These are phyloP conservation scores for Malus sylvestris DNA, from an alignment of 306 rosid species.

Conservation along the genomic window DNA sequence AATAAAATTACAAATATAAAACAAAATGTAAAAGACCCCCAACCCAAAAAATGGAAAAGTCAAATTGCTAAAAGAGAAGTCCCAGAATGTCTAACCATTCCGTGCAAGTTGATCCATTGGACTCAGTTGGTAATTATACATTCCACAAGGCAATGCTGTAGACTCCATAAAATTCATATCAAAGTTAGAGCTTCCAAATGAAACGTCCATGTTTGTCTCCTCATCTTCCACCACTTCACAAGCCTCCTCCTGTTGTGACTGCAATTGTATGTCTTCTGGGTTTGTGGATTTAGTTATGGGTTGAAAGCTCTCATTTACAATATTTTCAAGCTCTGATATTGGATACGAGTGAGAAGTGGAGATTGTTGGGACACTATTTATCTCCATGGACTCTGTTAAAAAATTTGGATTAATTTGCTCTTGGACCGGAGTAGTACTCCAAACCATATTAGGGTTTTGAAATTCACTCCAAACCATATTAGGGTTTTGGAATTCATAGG, in stretches of 20 bases:
- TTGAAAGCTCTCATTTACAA: not conserved
- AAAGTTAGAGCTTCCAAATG: conserved; percentile 17
- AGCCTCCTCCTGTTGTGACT: conserved; percentile 1
- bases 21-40: not conserved
- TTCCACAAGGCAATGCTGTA: conserved; percentile 10
- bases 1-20: not conserved
- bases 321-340: conserved; percentile 6
- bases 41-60: not conserved
- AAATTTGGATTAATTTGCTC: not conserved
- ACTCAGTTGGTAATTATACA: conserved; percentile 15
- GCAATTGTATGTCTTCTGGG: not conserved
- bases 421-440: conserved; percentile 5
- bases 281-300: not conserved
- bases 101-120: conserved; percentile 25
- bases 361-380: not conserved
- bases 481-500: conserved; percentile 8
- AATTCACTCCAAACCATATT: conserved; percentile 4
- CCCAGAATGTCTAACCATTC: not conserved
- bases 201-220: conserved; percentile 4
- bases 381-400: not conserved
- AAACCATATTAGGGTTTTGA: conserved; percentile 7
- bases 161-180: conserved; percentile 26
- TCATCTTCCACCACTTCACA: not conserved
- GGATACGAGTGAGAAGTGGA: conserved; percentile 4
- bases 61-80: not conserved